These are phyloP conservation scores for Ganoderma sinense DNA, from an alignment of 1,284 basidiomycete species.

Conservation along the genomic window DNA sequence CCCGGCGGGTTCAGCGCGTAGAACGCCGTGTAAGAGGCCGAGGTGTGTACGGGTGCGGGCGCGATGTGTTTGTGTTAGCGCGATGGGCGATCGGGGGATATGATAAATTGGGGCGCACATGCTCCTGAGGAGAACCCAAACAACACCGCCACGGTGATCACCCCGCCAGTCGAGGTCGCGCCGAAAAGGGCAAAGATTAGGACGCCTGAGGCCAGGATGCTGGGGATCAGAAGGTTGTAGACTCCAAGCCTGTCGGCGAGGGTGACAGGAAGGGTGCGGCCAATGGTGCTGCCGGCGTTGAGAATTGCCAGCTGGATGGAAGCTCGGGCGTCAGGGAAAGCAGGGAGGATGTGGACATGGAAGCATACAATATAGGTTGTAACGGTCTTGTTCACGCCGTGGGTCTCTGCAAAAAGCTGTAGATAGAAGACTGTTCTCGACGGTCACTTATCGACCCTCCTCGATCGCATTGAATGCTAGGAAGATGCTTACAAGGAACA, in stretches of 20 bases:
- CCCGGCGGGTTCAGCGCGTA: not conserved
- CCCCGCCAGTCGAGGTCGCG: conserved; percentile 45
- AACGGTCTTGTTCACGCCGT: conserved; percentile 47
- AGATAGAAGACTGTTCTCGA: conserved; percentile 57
- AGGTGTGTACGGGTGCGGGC: not conserved
- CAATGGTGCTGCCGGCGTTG: conserved; percentile 56
- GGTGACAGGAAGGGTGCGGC: conserved; percentile 56
- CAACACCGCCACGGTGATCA: conserved; percentile 50
- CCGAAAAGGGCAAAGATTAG: conserved; percentile 54
- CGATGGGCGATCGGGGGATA: not conserved
- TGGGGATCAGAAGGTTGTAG: conserved; percentile 42
- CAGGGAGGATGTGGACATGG: conserved; percentile 23
- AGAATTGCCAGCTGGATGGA: conserved; percentile 45
- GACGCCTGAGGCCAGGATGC: conserved; percentile 48
- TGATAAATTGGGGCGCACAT: conserved; percentile 43
- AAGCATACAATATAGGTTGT: conserved; percentile 56
- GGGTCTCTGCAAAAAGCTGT: conserved; percentile 55
- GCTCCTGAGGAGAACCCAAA: conserved; percentile 61
- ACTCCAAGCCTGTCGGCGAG: conserved; percentile 55
- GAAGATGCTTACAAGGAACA: conserved; percentile 51
- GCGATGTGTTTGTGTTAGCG: conserved; percentile 11
- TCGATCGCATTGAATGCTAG: not conserved
- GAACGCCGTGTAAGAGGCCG: conserved; percentile 3
- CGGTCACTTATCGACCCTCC: conserved; percentile 9
- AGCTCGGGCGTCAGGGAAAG: not conserved